These are phyloP conservation scores for Rhizoclosmatium hyalinum DNA, from an alignment of 371 early-diverging fungal species.

Conservation along the genomic window DNA sequence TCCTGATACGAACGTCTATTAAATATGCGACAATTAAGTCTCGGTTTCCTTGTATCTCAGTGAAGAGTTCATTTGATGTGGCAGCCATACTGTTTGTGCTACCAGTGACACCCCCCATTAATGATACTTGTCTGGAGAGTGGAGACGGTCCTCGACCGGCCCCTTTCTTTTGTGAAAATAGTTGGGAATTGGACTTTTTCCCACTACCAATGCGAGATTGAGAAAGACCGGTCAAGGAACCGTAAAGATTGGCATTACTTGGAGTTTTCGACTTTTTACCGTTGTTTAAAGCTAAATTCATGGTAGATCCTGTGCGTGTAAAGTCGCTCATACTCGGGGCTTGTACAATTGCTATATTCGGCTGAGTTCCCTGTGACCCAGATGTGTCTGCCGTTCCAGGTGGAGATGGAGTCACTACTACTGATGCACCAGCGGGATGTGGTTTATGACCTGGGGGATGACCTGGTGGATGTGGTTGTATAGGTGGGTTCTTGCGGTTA, in stretches of 20 bases:
- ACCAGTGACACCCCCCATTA: neutral
- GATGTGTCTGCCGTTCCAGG: neutral
- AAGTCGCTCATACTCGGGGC: conserved; percentile 5
- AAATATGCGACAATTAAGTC: too few species aligned
- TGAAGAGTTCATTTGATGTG: too few species aligned
- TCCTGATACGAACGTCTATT: too few species aligned
- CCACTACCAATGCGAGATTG: too few species aligned
- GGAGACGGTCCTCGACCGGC: neutral
- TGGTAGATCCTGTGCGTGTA: conserved; percentile 5
- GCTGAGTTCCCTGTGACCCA: neutral
- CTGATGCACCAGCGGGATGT: neutral
- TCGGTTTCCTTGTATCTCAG: too few species aligned
- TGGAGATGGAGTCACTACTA: neutral
- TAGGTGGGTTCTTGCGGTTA: neutral
- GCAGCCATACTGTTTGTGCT: too few species aligned
- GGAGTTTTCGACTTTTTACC: neutral
- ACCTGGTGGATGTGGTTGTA: neutral
- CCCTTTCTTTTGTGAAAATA: neutral
- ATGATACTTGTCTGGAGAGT: neutral
- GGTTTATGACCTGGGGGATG: neutral
- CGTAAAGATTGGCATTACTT: neutral
- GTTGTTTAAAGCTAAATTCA: neutral
- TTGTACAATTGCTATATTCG: neutral
- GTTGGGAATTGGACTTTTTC: neutral
- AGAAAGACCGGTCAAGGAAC: too few species aligned